phyloP scores from a whole-genome alignment of 305 asterid species.

The Fraxinus sp. region DNA sequence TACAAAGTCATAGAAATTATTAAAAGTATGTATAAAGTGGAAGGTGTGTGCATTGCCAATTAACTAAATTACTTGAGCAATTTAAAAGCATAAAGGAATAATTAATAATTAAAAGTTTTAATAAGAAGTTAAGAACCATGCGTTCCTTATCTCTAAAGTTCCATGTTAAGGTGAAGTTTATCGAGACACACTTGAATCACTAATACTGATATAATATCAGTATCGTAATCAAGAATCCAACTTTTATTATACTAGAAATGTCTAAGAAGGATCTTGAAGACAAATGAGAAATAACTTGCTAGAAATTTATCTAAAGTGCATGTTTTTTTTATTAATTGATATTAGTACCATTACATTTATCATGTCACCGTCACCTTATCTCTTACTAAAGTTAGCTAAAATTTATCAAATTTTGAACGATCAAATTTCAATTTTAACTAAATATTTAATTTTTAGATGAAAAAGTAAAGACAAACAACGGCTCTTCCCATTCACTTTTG shows the following conservation, averaged over 20 bases:
- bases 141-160: neutral
- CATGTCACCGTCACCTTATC: no score
- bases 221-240: neutral
- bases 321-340: no score
- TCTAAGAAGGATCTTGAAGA: neutral
- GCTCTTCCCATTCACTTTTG: neutral
- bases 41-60: neutral
- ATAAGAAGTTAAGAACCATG: neutral
- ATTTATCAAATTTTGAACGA: neutral
- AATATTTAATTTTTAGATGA: no score
- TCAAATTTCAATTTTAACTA: neutral
- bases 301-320: neutral
- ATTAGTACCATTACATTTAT: no score
- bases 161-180: no score
- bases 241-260: neutral
- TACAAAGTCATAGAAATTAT: no score
- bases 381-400: neutral
- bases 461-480: neutral
- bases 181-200: neutral
- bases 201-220: neutral
- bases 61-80: neutral
- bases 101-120: neutral
- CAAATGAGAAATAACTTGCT: neutral
- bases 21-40: neutral
- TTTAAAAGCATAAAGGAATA: neutral